Evolutionary conservation across 2,329 filamentous ascomycete species (phyloP), one percentile per base, ranked within the genome.

Genomic region (Phialophora verrucosa): DNA sequence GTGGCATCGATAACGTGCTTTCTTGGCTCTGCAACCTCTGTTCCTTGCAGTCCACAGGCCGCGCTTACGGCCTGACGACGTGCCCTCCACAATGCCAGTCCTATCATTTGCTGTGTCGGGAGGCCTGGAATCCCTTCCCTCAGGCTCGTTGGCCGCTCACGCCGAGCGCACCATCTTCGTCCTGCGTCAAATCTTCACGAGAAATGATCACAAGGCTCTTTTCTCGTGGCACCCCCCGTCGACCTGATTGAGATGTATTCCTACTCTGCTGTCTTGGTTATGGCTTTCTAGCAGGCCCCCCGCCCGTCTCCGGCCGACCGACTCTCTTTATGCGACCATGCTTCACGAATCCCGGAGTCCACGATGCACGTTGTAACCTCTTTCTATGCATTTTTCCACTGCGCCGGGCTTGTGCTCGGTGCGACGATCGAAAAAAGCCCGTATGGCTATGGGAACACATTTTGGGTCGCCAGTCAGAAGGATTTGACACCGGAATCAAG

Each of bases 291-390:
- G 14, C 32, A 17, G 11, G 11, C 32, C n/a, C 17, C 50, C 55
- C 1, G 27, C 20, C 32, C 32, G 50, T 47, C 7, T 47, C 49
- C 35, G 47, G 20, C 51, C 29, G 54, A 63, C 23, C 42, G 23
- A 47, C 17, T 12, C 14, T 58, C 42, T 44, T n/a, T 44, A 56
- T 38, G 55, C 59, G 67, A 66, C 51, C 51, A 69, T 69, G 67
- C 50, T 53, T 44, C 14, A 62, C 58, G 44, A 55, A 3, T 27
- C 31, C 38, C 14, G 6, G 27, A 12, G 11, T n/a, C 59, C 57
- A 70, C 20, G 14, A 70, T 70, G 68, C 63, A 65, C 27, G 38
- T 62, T 35, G 42, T 65, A 27, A 55, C 29, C 59, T 20, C 64
- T 35, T 12, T 62, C 49, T 29, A 58, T 25, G 14, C 60, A 10